Base-by-base conservation (phyloP, 2,329 filamentous ascomycete species). In the Clarireedia sp. region DNA sequence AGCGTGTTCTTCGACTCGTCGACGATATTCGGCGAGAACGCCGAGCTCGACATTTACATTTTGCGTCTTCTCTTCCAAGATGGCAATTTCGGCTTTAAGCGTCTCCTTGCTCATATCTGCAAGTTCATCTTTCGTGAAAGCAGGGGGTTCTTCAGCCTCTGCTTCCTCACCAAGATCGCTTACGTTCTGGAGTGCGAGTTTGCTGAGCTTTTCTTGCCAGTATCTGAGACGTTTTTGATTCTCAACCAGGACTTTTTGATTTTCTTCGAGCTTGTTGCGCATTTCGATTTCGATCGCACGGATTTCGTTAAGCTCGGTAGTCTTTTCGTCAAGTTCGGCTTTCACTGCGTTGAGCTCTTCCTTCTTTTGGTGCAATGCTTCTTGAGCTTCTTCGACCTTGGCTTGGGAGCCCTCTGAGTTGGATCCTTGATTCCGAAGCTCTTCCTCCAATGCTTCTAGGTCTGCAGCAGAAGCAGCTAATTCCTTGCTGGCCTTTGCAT, bases 181-280 rank as follows among this genome's bases (percentile, higher is more conserved):
- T 56, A 95, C 78, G 62, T 91, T 90, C 63, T 96, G 90, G 38
- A 97, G 75, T 3, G 79, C 73, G 24, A 99, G 80, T 74, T 96
- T 97, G 51, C 79, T 78, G 8, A 95, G 76, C 74, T 97, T 96
- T 58, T 96, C 89, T 54, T 90, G 77, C 90, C 91, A 97, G 74
- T 96, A 89, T 38, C 78, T 80, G 41, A 88, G 79, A 57, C 88
- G 84, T 72, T 89, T 91, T 69, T 95, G 85, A 71, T 95, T 96
- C 67, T 97, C 92, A 0, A 75, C 72, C 14, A 97, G 79, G 9
- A 86, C 82, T 73, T 99, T 99, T 62, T 96, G 88, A 69, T 92
- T 94, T 68, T 97, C 92, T 67, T 97, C 94, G 1, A 99, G 84
- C 74, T 95, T 95, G 73, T 97, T 97, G 60, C 89, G 87, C 90